A percentile compares a stretch with the other conserved stretches of the same genome.
Evolutionary conservation across 805 yeast genomes (phyloP).

Genomic region (Scheffersomyces lignosus): DNA sequence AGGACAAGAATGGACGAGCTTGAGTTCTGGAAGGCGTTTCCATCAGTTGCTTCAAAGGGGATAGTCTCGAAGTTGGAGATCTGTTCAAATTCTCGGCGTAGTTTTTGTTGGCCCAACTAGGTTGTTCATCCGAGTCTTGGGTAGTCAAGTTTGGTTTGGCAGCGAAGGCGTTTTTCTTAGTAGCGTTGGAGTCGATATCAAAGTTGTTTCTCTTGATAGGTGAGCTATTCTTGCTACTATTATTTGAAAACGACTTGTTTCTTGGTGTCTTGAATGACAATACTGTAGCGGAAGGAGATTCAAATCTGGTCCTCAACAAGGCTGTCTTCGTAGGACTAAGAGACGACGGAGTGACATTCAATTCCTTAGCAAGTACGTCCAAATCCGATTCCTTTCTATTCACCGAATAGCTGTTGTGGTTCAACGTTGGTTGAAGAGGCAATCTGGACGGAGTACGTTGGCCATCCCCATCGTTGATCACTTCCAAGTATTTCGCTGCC

Average conservation of each 20-base stretch:
- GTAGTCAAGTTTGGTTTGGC: constrained; percentile 8
- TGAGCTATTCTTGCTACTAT: constrained; percentile 17
- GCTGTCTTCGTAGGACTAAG: constrained; percentile 25
- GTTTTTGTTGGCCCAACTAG: constrained; percentile 22
- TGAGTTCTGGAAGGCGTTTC: constrained; percentile 8
- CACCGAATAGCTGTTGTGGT: constrained; percentile 19
- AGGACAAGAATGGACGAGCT: constrained; percentile 21
- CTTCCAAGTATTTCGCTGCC: constrained; percentile 36
- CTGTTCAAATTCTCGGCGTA: constrained; percentile 16
- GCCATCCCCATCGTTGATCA: constrained; percentile 26
- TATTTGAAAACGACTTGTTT: constrained; percentile 16
- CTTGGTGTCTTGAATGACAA: constrained; percentile 39
- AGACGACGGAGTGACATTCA: constrained; percentile 25
- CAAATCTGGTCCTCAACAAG: constrained; percentile 32
- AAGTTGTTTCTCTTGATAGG: constrained; percentile 5
- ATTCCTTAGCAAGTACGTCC: constrained; percentile 39
- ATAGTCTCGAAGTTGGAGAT: constrained; percentile 11
- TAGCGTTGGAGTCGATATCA: background rate
- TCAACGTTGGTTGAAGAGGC: constrained; percentile 32
- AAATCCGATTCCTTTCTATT: constrained; percentile 36
- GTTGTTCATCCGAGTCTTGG: constrained; percentile 12
- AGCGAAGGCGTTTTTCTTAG: background rate
- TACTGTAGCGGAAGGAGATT: constrained; percentile 43
- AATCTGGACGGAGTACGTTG: constrained; percentile 18
- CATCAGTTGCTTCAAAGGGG: constrained; percentile 12